These are phyloP conservation scores for Rhizophagus prolifer DNA, from an alignment of 192 early-diverging fungal species.

Conservation along the genomic window DNA sequence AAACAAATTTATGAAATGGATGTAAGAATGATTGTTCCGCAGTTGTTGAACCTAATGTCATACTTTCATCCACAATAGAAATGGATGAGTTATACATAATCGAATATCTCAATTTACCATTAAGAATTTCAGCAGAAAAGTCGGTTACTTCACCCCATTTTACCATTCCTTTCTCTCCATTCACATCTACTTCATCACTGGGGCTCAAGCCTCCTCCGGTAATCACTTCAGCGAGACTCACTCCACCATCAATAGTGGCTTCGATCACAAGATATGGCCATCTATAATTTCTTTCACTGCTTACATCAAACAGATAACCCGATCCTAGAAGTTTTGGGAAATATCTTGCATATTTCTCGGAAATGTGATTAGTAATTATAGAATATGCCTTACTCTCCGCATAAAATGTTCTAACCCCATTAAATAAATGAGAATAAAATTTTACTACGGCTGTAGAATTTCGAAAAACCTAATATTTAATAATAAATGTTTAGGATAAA, in stretches of 20 bases:
- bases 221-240: conserved; percentile 4
- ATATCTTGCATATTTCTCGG: not conserved
- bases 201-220: not conserved
- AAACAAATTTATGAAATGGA: conserved; percentile 16
- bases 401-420: conserved; percentile 25
- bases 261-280: conserved; percentile 40
- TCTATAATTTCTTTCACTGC: conserved; percentile 22
- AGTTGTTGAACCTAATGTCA: not conserved
- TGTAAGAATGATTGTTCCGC: not conserved
- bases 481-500: not conserved
- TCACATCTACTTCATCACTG: too few species aligned
- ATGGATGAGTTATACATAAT: not conserved
- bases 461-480: conserved; percentile 33
- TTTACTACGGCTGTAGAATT: conserved; percentile 32
- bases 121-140: not conserved
- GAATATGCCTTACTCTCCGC: conserved; percentile 32
- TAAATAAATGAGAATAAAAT: conserved; percentile 39
- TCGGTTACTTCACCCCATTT: not conserved
- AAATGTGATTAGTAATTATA: conserved; percentile 2
- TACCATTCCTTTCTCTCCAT: too few species aligned
- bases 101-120: not conserved
- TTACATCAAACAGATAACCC: conserved; percentile 30
- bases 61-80: not conserved
- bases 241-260: not conserved
- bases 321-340: conserved; percentile 34